phyloP scores from a whole-genome alignment of 495 filamentous ascomycete species.

The Penicillium odoratum region DNA sequence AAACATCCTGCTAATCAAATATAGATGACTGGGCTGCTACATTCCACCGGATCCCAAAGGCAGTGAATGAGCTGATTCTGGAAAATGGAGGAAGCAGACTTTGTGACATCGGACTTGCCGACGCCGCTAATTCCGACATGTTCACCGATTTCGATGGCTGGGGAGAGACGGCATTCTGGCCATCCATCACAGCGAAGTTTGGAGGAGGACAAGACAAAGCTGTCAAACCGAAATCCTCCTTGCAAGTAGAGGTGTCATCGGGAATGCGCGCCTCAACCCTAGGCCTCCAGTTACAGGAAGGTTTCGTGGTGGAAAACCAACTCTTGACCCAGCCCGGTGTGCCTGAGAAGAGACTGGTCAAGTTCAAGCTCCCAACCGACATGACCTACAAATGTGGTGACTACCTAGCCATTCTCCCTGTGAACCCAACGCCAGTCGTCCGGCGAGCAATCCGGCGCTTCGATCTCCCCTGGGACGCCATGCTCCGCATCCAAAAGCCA shows the following conservation, averaged over 20 bases:
- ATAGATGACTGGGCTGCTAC: constrained; percentile 64
- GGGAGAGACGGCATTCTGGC: constrained; percentile 66
- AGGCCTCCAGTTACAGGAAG: constrained; percentile 65
- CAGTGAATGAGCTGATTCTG: constrained; percentile 53
- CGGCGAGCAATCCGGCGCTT: constrained; percentile 54
- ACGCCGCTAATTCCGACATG: constrained; percentile 63
- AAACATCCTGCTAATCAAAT: constrained; percentile 19
- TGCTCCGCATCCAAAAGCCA: constrained; percentile 44
- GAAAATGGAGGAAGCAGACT: constrained; percentile 55
- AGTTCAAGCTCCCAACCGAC: constrained; percentile 63
- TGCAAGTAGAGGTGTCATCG: constrained; percentile 57
- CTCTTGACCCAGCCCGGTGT: constrained; percentile 55
- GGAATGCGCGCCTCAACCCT: constrained; percentile 59
- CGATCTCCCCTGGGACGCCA: constrained; percentile 62
- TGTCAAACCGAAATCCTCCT: constrained; percentile 36
- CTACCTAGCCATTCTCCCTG: constrained; percentile 71
- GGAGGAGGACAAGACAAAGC: constrained; percentile 32
- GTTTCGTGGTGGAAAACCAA: constrained; percentile 54
- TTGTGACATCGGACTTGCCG: constrained; percentile 55
- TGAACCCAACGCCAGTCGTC: constrained; percentile 62
- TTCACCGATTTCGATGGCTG: constrained; percentile 73
- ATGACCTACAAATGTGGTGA: constrained; percentile 71
- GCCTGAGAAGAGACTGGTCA: constrained; percentile 63
- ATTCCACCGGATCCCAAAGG: constrained; percentile 70
- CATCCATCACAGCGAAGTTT: constrained; percentile 52